phyloP scores from a whole-genome alignment of 2,329 filamentous ascomycete species.

The Cladobotryum mycophilum region DNA sequence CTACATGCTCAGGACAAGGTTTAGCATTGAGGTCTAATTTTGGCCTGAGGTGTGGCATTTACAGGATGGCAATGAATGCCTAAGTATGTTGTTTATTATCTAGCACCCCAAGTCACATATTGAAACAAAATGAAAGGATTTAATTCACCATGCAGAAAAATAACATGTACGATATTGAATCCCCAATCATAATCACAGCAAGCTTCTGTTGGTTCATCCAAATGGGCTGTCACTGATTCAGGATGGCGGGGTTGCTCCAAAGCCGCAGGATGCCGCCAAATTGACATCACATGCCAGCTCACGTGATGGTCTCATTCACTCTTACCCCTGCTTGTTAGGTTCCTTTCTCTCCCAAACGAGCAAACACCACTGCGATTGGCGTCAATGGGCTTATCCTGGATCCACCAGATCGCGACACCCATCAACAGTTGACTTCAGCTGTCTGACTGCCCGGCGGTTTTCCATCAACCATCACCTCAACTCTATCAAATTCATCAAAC shows the following conservation, averaged over 20 bases:
- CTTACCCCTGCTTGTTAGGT: too few species aligned
- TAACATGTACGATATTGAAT: too few species aligned
- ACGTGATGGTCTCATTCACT: neutral
- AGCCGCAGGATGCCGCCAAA: neutral
- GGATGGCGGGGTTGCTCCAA: neutral
- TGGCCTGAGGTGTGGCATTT: conserved; percentile 2
- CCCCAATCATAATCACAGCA: too few species aligned
- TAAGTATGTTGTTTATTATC: neutral
- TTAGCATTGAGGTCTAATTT: neutral
- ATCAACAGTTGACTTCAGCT: conserved; percentile 15
- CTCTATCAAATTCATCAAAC: conserved; percentile 23
- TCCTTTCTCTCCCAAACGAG: neutral
- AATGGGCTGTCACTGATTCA: neutral
- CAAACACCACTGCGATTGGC: conserved; percentile 6
- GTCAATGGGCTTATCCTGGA: neutral
- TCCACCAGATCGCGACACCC: neutral
- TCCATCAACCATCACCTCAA: conserved; percentile 16
- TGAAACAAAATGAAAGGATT: too few species aligned
- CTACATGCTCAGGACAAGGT: neutral
- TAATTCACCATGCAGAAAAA: too few species aligned
- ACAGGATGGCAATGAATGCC: neutral
- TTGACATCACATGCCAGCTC: neutral
- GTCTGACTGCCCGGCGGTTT: conserved; percentile 1
- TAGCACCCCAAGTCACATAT: neutral
- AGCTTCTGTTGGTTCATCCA: too few species aligned